Conservation (phyloP, 805 yeast genomes). For the Lachancea fermentati region DNA sequence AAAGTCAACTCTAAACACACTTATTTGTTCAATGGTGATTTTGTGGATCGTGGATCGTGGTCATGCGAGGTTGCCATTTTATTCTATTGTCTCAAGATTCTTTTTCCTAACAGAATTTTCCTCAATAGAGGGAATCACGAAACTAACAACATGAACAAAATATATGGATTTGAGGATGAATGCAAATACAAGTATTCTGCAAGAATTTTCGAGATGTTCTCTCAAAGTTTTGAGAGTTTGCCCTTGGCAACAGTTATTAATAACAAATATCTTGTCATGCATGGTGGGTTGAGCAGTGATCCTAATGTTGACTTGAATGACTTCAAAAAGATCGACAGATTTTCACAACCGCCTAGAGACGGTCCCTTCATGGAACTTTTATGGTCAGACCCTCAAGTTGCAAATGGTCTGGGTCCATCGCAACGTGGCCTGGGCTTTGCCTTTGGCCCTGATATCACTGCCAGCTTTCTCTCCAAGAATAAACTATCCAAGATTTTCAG, state of each 20-base stretch:
- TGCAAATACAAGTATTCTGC: conserved; percentile 86
- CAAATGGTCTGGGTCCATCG: conserved; percentile 74
- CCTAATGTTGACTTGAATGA: conserved; percentile 68
- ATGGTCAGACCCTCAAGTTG: conserved; percentile 94
- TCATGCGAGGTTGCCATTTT: conserved; percentile 91
- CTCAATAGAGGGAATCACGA: conserved; percentile 96
- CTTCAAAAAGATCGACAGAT: conserved; percentile 64
- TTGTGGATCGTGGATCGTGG: conserved; percentile 98
- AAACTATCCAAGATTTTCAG: conserved; percentile 74
- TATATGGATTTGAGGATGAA: conserved; percentile 95
- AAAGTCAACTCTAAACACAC: conserved; percentile 55
- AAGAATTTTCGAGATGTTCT: conserved; percentile 71
- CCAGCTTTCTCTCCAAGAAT: conserved; percentile 65
- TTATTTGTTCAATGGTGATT: conserved; percentile 92
- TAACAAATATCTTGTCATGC: conserved; percentile 78
- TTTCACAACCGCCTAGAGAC: conserved; percentile 81
- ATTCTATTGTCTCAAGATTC: conserved; percentile 68
- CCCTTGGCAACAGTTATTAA: conserved; percentile 85
- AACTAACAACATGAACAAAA: conserved; percentile 92
- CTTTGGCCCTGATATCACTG: conserved; percentile 94
- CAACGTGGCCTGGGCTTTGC: conserved; percentile 95
- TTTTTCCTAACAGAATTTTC: conserved; percentile 64
- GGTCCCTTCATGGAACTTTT: conserved; percentile 94
- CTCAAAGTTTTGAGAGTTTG: conserved; percentile 77
- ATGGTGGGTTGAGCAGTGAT: conserved; percentile 89